Conservation (phyloP, 345 rosid genomes). For the Ricinus communis region DNA sequence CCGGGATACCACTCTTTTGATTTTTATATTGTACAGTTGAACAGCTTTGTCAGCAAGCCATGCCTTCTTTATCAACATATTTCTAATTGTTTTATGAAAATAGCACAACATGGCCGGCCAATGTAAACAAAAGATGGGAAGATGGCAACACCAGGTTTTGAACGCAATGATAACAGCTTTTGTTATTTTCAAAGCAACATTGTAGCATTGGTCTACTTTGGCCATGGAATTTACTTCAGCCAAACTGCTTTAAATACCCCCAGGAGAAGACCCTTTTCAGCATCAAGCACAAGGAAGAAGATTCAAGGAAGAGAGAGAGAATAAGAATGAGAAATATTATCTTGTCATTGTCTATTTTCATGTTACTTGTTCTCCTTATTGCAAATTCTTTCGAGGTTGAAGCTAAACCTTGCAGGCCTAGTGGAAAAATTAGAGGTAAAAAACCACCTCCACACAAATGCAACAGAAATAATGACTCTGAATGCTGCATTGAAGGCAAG, state of each 20-base stretch:
- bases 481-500: slow-evolving; percentile 33
- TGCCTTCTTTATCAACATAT: no score
- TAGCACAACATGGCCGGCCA: no score
- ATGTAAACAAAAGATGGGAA: no score
- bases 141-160: neutral
- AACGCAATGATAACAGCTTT: neutral
- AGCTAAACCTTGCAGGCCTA: slow-evolving; percentile 25
- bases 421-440: slow-evolving; percentile 31
- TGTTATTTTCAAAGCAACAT: slow-evolving; percentile 1
- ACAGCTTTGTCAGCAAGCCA: no score
- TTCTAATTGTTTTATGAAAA: no score
- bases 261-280: neutral
- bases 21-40: neutral
- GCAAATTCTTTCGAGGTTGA: neutral
- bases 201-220: neutral
- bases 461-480: slow-evolving; percentile 28
- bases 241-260: neutral
- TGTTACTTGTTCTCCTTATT: slow-evolving; percentile 1
- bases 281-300: neutral
- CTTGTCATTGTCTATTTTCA: neutral
- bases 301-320: neutral
- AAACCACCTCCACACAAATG: slow-evolving; percentile 33
- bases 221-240: neutral
- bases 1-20: neutral
- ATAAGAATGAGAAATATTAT: neutral